Base-by-base conservation (phyloP, 495 filamentous ascomycete species). In the Annulohypoxylon nitens region DNA sequence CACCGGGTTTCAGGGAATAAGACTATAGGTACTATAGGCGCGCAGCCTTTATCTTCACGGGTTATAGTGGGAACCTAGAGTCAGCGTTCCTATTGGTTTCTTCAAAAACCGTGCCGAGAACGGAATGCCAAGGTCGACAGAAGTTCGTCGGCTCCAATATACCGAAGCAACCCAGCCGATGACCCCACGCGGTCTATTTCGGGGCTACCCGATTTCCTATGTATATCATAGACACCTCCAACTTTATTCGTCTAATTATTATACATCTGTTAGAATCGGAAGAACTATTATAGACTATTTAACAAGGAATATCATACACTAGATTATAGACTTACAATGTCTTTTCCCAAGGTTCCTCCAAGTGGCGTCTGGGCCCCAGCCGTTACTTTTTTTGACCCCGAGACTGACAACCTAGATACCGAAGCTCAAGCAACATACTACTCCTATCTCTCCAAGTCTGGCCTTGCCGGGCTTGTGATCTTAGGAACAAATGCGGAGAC, bases 401-500 rank as follows among this genome's bases (percentile, higher is more conserved):
- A 76, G 12, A 86, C 82, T 4, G 87, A 90, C 74, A 80, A 74
- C 0, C 70, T 91, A 54, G 84, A 88, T 75, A 78, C 87, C 8
- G 69, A 75, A 4, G 69, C 85, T 12, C 88, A 84, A 61, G 68
- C 69, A 23, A 85, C 75, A 62, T 92, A 91, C 81, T 90, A 85
- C 76, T 39, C 77, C 26, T 88, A 90, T 70, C 85, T 91, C 4
- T 83, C 86, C 10, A 75, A 71, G 14, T 83, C 85, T 1, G 86
- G 87, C 0, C 85, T 91, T 2, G 79, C 86, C 0, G 90, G 90
- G 1, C 82, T 91, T 3, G 83, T 91, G 4, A 84, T 91, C 73
- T 81, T 90, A 36, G 90, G 90, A 63, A 90, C 89, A 45, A 91
- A 91, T 78, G 88, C 88, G 66, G 89, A 92, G 77, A 86, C 89